Base-by-base conservation (phyloP, 768 basidiomycete genomes). In the Panellus pusillus region DNA sequence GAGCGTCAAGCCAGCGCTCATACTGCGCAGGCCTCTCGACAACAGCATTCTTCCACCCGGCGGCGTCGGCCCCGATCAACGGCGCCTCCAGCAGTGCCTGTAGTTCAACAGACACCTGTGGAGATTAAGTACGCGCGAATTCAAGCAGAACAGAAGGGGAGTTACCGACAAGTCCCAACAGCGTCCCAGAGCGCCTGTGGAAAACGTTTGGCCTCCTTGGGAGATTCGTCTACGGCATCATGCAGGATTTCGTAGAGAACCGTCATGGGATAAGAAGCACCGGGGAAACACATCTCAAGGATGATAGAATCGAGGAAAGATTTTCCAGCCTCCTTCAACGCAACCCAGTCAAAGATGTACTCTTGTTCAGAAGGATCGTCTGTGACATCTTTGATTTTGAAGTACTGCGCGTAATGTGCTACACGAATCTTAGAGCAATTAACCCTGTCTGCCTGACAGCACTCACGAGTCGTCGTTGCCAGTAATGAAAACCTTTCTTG, bases 291-390 rank as follows among this genome's bases (percentile, higher is more conserved):
- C 6, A 93, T 70, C 65, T 93, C 91, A 54, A 93, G 80, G 56
- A 93, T 80, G 53, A 92, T 87, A 0, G 89, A 90, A 67, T 92
- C 91, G 44, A 92, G 68, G 70, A 91, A 91, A 4, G 91, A 93
- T 61, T 79, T 77, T 61, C 87, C 82, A 18, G 85, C 84, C 28
- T 75, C 75, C 60, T 82, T 81, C 55, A 89, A 68, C 46, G 77
- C 77, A 7, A 57, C 70, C 81, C 81, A 85, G 61, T 89, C 84
- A 65, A 93, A 92, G 11, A 79, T 71, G 40, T 83, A 74, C 57
- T 82, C 51, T 1, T 40, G 28, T 1, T 39, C 82, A 12, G 75
- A 35, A 2, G 32, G 68, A 31, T 82, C 78, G 14, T 74, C 74
- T 0, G 70, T 73, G 1, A 59, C 44, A 11, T 60, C 64, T 52